Conservation (phyloP, 2,329 filamentous ascomycete genomes). For the Beauveria brongniartii region DNA sequence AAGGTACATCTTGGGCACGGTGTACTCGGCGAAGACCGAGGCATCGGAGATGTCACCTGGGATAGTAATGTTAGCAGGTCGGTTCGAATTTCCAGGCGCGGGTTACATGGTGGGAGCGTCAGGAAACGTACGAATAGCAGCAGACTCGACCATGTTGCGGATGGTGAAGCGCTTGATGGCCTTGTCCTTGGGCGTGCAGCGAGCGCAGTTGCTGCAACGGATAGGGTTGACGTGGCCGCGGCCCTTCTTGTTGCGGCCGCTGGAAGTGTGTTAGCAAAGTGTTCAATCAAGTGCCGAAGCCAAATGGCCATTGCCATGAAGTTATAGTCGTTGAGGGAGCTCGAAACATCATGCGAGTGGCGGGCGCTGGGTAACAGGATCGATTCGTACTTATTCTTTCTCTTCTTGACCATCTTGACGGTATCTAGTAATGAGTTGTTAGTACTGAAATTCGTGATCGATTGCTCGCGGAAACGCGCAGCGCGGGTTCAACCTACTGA, state of each 20-base stretch:
- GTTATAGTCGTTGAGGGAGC: background rate
- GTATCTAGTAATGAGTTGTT: constrained; percentile 36
- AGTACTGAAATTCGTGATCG: constrained; percentile 18
- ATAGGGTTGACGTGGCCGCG: constrained; percentile 99
- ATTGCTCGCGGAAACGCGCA: background rate
- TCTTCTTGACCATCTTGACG: constrained; percentile 65
- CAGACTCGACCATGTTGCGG: constrained; percentile 99
- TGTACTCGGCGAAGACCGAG: constrained; percentile 98
- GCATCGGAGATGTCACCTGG: constrained; percentile 99
- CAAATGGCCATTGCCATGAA: background rate
- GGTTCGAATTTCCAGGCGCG: background rate
- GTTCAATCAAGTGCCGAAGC: background rate
- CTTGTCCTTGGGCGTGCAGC: constrained; percentile 98
- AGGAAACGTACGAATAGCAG: constrained; percentile 85
- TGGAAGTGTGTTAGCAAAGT: constrained; percentile 30
- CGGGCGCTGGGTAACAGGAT: constrained; percentile 9
- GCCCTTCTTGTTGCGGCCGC: constrained; percentile 99
- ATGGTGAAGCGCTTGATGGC: constrained; percentile 99
- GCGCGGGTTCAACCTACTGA: constrained; percentile 14
- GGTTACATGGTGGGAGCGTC: background rate
- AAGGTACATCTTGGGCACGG: constrained; percentile 99
- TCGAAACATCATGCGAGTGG: background rate
- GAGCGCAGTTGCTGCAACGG: constrained; percentile 65
- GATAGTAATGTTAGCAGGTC: constrained; percentile 11
- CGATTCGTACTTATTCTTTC: constrained; percentile 55